Evolutionary conservation across 2,329 filamentous ascomycete species (phyloP).

Genomic region (Colletotrichum sp.): DNA sequence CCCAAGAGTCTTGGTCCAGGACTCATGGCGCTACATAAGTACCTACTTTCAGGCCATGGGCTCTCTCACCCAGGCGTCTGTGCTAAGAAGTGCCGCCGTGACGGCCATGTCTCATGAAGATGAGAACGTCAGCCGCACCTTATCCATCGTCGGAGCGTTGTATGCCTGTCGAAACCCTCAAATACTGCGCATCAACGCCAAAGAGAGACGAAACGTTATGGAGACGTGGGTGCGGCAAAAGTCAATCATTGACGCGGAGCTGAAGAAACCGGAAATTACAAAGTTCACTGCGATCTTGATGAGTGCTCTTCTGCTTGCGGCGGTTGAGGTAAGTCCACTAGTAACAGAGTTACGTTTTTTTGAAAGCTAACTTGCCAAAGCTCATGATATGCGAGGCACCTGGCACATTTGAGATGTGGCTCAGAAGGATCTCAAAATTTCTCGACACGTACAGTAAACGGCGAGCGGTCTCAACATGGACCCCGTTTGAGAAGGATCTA

Average conservation of each 20-base stretch:
- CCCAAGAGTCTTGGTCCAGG: not conserved
- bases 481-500: not conserved
- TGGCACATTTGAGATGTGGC: not conserved
- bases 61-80: not conserved
- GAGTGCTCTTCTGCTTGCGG: not conserved
- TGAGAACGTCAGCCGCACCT: not conserved
- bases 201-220: not conserved
- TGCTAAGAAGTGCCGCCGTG: not conserved
- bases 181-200: not conserved
- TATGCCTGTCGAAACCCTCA: conserved; percentile 1
- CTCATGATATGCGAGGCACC: not conserved
- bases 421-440: not conserved
- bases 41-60: not conserved
- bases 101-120: not conserved
- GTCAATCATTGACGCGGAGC: not conserved
- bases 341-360: accelerated
- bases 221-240: not conserved
- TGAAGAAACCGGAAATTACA: not conserved
- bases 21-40: conserved; percentile 1
- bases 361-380: not conserved
- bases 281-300: not conserved
- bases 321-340: not conserved
- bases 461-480: not conserved
- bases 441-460: not conserved
- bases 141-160: not conserved